Base-by-base conservation (phyloP, 306 rosid genomes). In the Elaeagnus macrophylla region DNA sequence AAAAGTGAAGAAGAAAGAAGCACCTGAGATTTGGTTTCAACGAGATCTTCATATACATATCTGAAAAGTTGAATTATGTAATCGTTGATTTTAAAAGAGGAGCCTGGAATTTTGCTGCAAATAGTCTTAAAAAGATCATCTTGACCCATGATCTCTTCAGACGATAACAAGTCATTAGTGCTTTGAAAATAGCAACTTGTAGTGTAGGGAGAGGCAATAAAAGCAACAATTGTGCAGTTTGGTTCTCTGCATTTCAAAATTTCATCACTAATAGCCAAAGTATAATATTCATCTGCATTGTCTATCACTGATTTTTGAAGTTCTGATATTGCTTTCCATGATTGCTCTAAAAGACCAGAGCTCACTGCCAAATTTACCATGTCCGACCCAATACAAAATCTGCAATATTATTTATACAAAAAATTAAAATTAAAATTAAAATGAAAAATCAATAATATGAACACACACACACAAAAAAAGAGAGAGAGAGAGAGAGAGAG, bases 301-400 rank as follows among this genome's bases (percentile, higher is more conserved):
- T 25, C 32, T 1, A 57, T 7, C 12, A 7, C 37, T 57, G 54
- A 4, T 7, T 6, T 53, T 38, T 49, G 14, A 12, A 0, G 49
- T 7, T 50, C 47, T n/a, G 38, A 8, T 40, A 73, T 64, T 2
- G 62, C 69, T 0, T 6, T 16, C 88, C 79, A 80, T 13, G 83
- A 35, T 45, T 13, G 71, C 18, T 2, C 6, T 6, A 72, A 73
- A 15, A 77, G 12, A 53, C 25, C 64, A 57, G 88, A 71, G 40
- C 57, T 57, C 32, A 72, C 66, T 9, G 64, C 51, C 14, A 67
- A 55, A 42, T 50, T 44, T 3, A 78, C 94, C 17, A 37, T 39
- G 45, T 67, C 79, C 1, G 59, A 37, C 16, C 96, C 96, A 48
- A 61, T 42, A 77, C 82, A 71, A 49, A 79, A 79, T 46, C 95